Percentiles rank a stretch among this genome's conserved stretches.
phyloP scores from a whole-genome alignment of 2,329 filamentous ascomycete species.

The Claviceps paspali region DNA sequence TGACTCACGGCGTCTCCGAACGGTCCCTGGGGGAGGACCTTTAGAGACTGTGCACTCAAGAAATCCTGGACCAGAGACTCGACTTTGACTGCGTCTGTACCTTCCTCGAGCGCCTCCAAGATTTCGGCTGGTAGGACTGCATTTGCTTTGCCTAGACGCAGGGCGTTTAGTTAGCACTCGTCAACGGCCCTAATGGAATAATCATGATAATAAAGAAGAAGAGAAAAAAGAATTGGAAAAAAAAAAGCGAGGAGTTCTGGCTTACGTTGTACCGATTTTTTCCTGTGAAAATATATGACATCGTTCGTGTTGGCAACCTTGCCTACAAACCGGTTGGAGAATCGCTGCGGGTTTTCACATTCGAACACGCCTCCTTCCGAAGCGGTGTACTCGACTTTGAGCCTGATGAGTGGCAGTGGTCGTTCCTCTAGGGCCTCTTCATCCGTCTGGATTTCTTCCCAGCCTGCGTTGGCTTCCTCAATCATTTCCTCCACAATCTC shows the following conservation, averaged over 20 bases:
- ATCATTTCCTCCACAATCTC: constrained; percentile 76
- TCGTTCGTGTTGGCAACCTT: constrained; percentile 89
- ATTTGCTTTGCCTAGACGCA: constrained; percentile 15
- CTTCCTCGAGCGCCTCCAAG: constrained; percentile 33
- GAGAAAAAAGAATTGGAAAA: background rate
- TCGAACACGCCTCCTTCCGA: constrained; percentile 77
- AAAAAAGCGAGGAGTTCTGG: too few relatives aligned
- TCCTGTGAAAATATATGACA: constrained; percentile 82
- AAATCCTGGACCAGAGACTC: constrained; percentile 82
- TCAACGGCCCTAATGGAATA: too few relatives aligned
- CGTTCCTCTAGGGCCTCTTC: constrained; percentile 41
- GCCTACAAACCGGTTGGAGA: constrained; percentile 83
- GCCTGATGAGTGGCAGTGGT: constrained; percentile 70
- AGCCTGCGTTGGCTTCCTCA: constrained; percentile 64
- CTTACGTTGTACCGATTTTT: constrained; percentile 47
- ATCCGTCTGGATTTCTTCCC: constrained; percentile 61
- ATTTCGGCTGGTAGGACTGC: constrained; percentile 47
- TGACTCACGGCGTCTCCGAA: constrained; percentile 88
- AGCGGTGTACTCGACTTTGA: constrained; percentile 81
- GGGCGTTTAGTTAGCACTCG: background rate
- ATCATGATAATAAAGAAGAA: too few relatives aligned
- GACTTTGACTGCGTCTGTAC: constrained; percentile 61
- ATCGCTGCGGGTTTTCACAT: constrained; percentile 87
- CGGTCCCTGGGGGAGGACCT: constrained; percentile 79
- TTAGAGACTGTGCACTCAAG: constrained; percentile 72